phyloP scores from a whole-genome alignment of 2,329 filamentous ascomycete genomes.

The Fusarium oxysporum region DNA sequence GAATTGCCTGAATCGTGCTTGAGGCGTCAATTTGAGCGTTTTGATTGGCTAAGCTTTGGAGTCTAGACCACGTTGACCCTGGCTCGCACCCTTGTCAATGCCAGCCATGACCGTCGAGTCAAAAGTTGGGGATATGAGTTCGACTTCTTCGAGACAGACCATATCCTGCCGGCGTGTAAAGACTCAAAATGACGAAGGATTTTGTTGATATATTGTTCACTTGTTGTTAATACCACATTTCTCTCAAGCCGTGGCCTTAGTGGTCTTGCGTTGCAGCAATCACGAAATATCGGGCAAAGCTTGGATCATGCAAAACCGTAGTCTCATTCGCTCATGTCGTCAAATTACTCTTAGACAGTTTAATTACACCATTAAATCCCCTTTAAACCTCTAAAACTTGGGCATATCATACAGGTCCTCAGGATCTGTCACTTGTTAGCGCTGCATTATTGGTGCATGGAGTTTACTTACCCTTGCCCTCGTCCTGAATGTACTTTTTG shows the following conservation, averaged over 20 bases:
- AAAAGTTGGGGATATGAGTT: background rate
- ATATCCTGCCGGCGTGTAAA: background rate
- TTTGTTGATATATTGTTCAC: accelerated
- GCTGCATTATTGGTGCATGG: too few species aligned
- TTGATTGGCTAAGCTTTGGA: slow-evolving; percentile 1
- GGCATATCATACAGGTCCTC: slow-evolving; percentile 39
- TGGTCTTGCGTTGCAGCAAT: background rate
- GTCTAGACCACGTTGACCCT: background rate
- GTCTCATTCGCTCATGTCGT: background rate
- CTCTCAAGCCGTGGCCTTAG: background rate
- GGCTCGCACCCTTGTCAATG: background rate
- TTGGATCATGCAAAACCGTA: background rate
- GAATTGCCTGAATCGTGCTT: slow-evolving; percentile 7
- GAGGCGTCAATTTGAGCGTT: background rate
- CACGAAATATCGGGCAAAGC: background rate
- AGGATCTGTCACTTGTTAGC: slow-evolving; percentile 31
- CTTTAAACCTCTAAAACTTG: slow-evolving; percentile 20
- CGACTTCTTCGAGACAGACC: background rate
- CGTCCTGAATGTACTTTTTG: slow-evolving; percentile 62
- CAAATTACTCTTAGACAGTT: background rate
- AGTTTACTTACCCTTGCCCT: slow-evolving; percentile 60
- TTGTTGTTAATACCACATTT: background rate
- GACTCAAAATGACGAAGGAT: background rate
- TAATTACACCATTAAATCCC: background rate
- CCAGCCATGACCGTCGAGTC: background rate